Evolutionary conservation across 306 rosid species (phyloP).

Genomic region (Quercus cerris): DNA sequence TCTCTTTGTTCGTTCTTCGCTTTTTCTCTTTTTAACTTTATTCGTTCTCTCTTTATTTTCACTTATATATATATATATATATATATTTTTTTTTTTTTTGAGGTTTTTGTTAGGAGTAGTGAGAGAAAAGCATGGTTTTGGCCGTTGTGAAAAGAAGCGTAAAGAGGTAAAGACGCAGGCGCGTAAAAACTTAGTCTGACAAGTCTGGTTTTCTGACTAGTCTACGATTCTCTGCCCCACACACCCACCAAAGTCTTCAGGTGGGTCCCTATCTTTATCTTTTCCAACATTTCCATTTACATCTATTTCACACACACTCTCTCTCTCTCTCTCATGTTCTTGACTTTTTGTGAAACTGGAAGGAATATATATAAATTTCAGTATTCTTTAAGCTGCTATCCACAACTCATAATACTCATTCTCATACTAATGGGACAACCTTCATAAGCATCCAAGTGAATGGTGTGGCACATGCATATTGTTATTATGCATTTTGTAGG

Average conservation of each 20-base stretch:
- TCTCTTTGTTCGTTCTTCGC: background rate
- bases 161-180: background rate
- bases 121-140: conserved; percentile 36
- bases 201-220: background rate
- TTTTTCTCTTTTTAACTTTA: conserved; percentile 16
- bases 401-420: no score
- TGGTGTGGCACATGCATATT: no score
- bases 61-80: background rate
- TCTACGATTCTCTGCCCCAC: conserved; percentile 3
- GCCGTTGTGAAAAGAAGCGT: conserved; percentile 23
- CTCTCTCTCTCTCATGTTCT: conserved; percentile 6
- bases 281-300: background rate
- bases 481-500: no score
- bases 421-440: no score
- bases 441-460: no score
- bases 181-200: conserved; percentile 10
- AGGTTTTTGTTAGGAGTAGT: conserved; percentile 5
- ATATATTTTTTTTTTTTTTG: background rate
- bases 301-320: background rate
- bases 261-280: background rate
- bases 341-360: conserved; percentile 12
- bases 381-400: background rate
- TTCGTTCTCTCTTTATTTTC: background rate
- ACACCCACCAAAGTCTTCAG: background rate
- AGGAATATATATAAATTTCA: background rate